Base-by-base conservation (phyloP, 1,284 basidiomycete species). In the Ustilago trichophora region DNA sequence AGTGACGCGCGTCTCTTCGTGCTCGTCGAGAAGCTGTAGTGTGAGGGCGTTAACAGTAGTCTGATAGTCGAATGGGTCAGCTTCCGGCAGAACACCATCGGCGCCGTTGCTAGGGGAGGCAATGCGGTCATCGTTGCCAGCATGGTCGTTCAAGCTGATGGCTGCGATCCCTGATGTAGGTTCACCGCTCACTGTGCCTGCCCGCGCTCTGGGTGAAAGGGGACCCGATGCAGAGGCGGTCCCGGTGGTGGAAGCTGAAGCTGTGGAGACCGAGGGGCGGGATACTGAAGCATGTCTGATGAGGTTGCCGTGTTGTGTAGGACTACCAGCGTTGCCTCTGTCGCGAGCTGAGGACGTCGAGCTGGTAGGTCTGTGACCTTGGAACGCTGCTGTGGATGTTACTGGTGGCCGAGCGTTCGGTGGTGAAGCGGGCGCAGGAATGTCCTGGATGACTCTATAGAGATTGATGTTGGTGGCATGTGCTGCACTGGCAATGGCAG, bases 1-100 rank as follows among this genome's bases (percentile, higher is more conserved):
- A 21, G 93, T 92, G 6, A 98, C 91, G 35, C 95, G 85, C 1
- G 96, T 98, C 80, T 97, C 93, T 76, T 96, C 95, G 78, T 93
- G 92, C 82, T 98, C 93, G 82, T 92, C 94, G 80, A 97, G 81
- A 78, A 99, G 93, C 76, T 97, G 93, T 47, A 96, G 84, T 1
- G 93, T 97, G 64, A 99, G 83, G 41, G 91, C 91, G 76, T 91
- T 92, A 48, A 98, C 93, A 0, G 93, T 98, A 18, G 88, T 87
- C 68, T 91, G 89, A 76, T 96, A 96, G 80, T 98, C 93, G 76
- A 99, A 92, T 1, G 87, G 86, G 78, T 96, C 92, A n/a, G 83
- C 82, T 10, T 66, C 66, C 16, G 18, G 18, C 4, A 32, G 9
- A 13, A 21, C 11, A 19, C 26, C 33, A 18, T 45, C 49, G 15